These are phyloP conservation scores for Casuarina cunninghamiana DNA, from an alignment of 306 rosid species.

Conservation along the genomic window DNA sequence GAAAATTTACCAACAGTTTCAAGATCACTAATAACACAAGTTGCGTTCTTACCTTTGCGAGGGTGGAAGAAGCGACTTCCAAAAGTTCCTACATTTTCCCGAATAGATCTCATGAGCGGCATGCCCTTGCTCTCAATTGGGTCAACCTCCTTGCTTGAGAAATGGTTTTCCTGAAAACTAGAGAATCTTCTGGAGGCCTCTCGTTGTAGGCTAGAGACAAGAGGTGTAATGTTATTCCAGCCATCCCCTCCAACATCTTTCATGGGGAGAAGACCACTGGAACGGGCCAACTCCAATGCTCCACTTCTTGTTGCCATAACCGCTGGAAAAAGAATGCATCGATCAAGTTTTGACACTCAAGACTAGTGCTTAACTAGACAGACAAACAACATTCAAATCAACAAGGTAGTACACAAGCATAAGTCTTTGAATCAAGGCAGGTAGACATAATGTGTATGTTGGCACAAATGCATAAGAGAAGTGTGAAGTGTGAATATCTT, in stretches of 20 bases:
- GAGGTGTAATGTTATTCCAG: conserved; percentile 46
- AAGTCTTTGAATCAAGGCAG: not conserved
- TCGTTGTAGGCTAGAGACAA: conserved; percentile 50
- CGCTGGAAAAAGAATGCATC: conserved; percentile 40
- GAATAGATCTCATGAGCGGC: conserved; percentile 40
- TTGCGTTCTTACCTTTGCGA: conserved; percentile 53
- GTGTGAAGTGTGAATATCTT: not conserved
- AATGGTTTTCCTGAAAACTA: conserved; percentile 44
- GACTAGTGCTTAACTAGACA: conserved; percentile 23
- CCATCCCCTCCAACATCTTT: conserved; percentile 33
- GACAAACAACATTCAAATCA: conserved; percentile 23
- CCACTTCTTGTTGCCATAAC: conserved; percentile 53
- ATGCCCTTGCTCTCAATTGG: conserved; percentile 48
- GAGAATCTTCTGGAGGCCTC: conserved; percentile 52
- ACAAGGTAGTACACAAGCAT: not conserved
- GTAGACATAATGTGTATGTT: not conserved
- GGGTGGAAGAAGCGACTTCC: conserved; percentile 41
- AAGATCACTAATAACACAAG: not conserved
- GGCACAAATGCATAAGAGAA: conserved; percentile 15
- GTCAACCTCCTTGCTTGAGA: conserved; percentile 48
- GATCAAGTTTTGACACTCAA: conserved; percentile 8
- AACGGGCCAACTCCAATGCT: conserved; percentile 45
- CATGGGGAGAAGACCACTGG: conserved; percentile 34
- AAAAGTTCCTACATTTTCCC: conserved; percentile 48
- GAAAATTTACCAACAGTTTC: not conserved